Evolutionary conservation across 2,329 filamentous ascomycete species (phyloP).

Genomic region (Aspergillus carbonarius): DNA sequence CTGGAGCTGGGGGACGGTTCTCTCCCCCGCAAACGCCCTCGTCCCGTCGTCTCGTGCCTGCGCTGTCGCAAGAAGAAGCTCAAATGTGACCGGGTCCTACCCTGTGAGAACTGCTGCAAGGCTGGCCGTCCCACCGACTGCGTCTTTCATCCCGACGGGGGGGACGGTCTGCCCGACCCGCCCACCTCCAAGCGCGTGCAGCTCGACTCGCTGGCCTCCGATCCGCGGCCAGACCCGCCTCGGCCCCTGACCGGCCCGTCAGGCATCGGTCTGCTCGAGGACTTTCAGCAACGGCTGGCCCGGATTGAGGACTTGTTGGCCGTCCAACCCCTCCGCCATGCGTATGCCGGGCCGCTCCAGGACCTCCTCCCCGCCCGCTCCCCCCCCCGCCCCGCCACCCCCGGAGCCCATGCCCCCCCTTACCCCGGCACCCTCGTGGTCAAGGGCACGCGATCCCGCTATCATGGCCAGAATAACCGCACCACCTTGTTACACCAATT

Average conservation of each 20-base stretch:
- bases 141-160: slow-evolving; percentile 10
- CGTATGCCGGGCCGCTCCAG: background rate
- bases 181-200: background rate
- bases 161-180: background rate
- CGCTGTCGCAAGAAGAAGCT: slow-evolving; percentile 28
- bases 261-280: slow-evolving; percentile 20
- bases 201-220: background rate
- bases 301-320: slow-evolving; percentile 19
- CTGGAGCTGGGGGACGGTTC: background rate
- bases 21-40: slow-evolving; percentile 20
- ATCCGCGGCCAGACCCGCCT: background rate
- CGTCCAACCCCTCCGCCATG: slow-evolving; percentile 2
- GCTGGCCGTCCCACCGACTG: slow-evolving; percentile 17
- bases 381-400: slow-evolving; percentile 9
- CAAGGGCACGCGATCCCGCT: slow-evolving; percentile 23
- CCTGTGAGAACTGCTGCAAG: slow-evolving; percentile 26
- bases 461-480: slow-evolving; percentile 23
- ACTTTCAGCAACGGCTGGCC: slow-evolving; percentile 22
- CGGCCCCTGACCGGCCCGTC: too few species aligned
- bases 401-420: slow-evolving; percentile 3
- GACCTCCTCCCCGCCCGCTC: background rate
- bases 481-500: slow-evolving; percentile 22
- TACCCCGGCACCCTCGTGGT: slow-evolving; percentile 19
- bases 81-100: slow-evolving; percentile 24
- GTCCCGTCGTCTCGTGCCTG: slow-evolving; percentile 25